A percentile compares a stretch with the other conserved stretches of the same genome.
Evolutionary conservation across 352 stramenopile species (phyloP).

Genomic region (Phytophthora ramorum): DNA sequence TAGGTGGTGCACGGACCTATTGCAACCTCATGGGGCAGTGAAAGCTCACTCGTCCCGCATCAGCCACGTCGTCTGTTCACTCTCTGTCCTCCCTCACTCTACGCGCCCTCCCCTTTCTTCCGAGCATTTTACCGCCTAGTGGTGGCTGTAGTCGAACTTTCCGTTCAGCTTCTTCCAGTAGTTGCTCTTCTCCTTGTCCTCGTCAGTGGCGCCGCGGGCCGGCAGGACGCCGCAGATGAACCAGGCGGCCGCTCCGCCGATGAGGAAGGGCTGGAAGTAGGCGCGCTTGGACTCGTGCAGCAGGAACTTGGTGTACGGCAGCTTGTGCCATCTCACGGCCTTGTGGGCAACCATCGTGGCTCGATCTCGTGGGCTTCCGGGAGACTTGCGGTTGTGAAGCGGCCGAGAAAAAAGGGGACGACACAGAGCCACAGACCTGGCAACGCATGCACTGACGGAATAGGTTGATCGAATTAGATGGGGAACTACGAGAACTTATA

Average conservation of each 20-base stretch:
- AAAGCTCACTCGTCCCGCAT: too few species aligned
- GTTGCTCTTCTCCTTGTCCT: constrained; percentile 86
- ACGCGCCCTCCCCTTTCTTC: constrained; percentile 5
- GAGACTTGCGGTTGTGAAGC: background rate
- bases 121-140: constrained; percentile 49
- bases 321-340: constrained; percentile 85
- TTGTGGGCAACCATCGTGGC: constrained; percentile 66
- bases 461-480: background rate
- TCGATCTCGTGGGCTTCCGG: constrained; percentile 14
- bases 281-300: constrained; percentile 76
- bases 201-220: constrained; percentile 77
- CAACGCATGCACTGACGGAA: constrained; percentile 10
- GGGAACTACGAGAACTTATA: constrained; percentile 1
- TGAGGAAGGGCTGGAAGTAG: constrained; percentile 88
- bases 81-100: constrained; percentile 8
- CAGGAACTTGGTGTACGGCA: constrained; percentile 82
- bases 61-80: background rate
- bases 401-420: constrained; percentile 1
- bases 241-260: constrained; percentile 76
- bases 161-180: constrained; percentile 89
- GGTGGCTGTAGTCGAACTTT: constrained; percentile 82
- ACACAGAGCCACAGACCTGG: constrained; percentile 10
- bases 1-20: too few species aligned
- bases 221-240: constrained; percentile 86
- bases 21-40: too few species aligned